These are phyloP conservation scores for Aphanomyces cochlioides DNA, from an alignment of 352 stramenopile genomes.

Conservation along the genomic window DNA sequence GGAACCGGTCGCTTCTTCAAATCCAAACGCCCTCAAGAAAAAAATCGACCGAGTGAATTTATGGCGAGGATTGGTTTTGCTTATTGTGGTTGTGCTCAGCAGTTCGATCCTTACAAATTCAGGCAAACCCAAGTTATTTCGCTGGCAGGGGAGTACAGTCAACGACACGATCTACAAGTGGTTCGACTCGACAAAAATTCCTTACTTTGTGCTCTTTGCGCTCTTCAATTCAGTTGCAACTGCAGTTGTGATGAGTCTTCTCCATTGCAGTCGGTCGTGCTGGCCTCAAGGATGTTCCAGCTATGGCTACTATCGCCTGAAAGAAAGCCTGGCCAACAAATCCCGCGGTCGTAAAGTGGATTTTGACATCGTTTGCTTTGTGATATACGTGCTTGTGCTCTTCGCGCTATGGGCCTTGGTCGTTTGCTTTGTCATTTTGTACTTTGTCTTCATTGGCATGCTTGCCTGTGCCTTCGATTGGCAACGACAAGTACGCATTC, in stretches of 20 bases:
- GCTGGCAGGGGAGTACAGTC: conserved; percentile 14
- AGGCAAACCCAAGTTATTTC: conserved; percentile 11
- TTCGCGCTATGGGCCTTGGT: conserved; percentile 8
- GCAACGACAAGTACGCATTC: conserved; percentile 1
- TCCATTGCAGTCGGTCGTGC: not conserved
- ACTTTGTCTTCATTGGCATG: conserved; percentile 9
- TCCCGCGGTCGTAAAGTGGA: too few species aligned
- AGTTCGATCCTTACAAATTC: conserved; percentile 9
- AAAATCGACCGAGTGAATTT: not conserved
- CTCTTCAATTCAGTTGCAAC: not conserved
- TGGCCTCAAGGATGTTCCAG: not conserved
- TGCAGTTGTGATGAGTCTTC: not conserved
- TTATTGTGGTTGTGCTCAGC: conserved; percentile 9
- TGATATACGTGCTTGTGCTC: not conserved
- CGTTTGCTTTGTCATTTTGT: conserved; percentile 18
- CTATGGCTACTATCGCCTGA: not conserved
- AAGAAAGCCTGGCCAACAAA: not conserved
- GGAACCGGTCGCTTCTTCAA: not conserved
- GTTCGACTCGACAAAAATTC: conserved; percentile 1
- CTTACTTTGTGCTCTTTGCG: conserved; percentile 15
- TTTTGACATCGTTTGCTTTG: not conserved
- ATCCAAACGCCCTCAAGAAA: not conserved
- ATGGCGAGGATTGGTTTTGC: not conserved
- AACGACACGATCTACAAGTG: conserved; percentile 23
- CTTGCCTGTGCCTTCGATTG: conserved; percentile 1